These are phyloP conservation scores for Tetrapisispora arboricola DNA, from an alignment of 805 yeast genomes.

Conservation along the genomic window DNA sequence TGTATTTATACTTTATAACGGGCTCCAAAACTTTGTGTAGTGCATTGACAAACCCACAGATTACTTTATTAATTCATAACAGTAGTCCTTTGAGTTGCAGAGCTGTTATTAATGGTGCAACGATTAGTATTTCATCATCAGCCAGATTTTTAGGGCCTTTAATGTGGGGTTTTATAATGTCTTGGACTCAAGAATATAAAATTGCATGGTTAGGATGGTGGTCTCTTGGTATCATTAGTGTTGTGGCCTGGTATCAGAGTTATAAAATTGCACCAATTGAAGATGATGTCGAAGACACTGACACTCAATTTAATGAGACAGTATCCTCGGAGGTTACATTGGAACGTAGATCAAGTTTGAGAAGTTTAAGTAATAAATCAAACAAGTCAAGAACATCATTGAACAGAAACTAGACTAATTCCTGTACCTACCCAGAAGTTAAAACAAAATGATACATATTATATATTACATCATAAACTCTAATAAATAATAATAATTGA, in stretches of 20 bases:
- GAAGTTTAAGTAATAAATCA: constrained; percentile 6
- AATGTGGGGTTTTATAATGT: constrained; percentile 41
- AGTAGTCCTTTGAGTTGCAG: constrained; percentile 44
- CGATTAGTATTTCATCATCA: constrained; percentile 42
- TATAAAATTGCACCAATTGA: constrained; percentile 19
- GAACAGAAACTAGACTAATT: background rate
- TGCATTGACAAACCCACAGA: constrained; percentile 43
- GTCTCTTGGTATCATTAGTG: constrained; percentile 19
- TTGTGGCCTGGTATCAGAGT: constrained; percentile 25
- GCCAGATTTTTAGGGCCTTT: constrained; percentile 52
- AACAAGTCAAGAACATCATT: constrained; percentile 1
- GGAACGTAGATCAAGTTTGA: constrained; percentile 6
- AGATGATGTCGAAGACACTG: constrained; percentile 18
- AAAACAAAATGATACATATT: background rate
- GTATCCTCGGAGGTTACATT: background rate
- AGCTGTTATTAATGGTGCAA: constrained; percentile 49
- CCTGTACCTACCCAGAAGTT: background rate
- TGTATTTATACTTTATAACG: constrained; percentile 27
- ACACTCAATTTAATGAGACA: no score
- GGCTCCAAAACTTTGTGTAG: constrained; percentile 32
- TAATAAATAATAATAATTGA: background rate
- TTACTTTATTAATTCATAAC: constrained; percentile 44
- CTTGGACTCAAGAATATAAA: constrained; percentile 26
- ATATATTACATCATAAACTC: background rate
- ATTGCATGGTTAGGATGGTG: constrained; percentile 30